These are phyloP conservation scores for Lagenidium giganteum DNA, from an alignment of 352 stramenopile genomes.

Conservation along the genomic window DNA sequence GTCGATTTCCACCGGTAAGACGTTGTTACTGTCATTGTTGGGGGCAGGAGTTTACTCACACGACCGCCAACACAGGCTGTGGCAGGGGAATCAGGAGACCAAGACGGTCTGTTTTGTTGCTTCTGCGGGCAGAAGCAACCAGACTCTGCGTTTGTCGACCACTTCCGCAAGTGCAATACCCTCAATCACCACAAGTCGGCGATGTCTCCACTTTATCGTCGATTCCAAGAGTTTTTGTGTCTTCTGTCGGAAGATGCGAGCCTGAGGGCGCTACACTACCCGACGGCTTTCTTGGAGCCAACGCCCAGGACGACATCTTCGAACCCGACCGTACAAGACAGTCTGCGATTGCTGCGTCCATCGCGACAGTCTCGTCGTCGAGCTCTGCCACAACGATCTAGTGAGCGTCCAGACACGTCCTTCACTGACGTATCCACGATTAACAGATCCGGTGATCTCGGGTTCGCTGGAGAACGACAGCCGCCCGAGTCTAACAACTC, in stretches of 20 bases:
- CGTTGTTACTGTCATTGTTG: too few relatives aligned
- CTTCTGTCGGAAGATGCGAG: constrained; percentile 62
- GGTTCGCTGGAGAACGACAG: not conserved
- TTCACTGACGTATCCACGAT: too few relatives aligned
- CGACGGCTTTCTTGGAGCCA: constrained; percentile 51
- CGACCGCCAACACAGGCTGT: too few relatives aligned
- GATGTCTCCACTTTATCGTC: constrained; percentile 46
- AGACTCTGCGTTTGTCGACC: constrained; percentile 28
- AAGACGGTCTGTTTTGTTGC: constrained; percentile 61
- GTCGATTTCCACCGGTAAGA: too few relatives aligned
- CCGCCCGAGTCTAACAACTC: too few relatives aligned
- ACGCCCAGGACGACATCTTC: constrained; percentile 22
- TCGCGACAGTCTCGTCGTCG: too few relatives aligned
- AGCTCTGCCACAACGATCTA: too few relatives aligned
- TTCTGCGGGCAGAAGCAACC: too few relatives aligned
- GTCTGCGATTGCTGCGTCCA: constrained; percentile 15
- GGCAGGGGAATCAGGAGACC: too few relatives aligned
- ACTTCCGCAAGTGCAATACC: constrained; percentile 48
- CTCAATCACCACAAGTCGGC: constrained; percentile 46
- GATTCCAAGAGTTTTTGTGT: constrained; percentile 58
- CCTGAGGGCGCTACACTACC: constrained; percentile 67
- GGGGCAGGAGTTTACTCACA: too few relatives aligned
- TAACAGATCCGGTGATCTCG: too few relatives aligned
- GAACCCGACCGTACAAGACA: constrained; percentile 17
- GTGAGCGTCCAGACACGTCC: too few relatives aligned